Evolutionary conservation across 805 yeast genomes (phyloP).

Genomic region (Lipomyces mesembrius): DNA sequence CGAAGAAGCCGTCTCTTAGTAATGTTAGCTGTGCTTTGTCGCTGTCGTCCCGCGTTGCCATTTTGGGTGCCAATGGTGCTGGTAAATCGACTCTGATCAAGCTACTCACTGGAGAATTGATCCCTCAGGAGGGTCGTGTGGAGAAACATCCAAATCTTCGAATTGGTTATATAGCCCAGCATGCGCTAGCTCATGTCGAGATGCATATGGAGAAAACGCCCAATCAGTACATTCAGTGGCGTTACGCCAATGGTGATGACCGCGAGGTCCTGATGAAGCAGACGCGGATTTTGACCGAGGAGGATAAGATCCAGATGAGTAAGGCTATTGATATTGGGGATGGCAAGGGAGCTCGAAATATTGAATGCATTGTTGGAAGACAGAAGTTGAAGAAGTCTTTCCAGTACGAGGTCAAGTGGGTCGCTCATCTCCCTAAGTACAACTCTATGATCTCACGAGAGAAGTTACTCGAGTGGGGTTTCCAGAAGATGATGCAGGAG

Average conservation of each 20-base stretch:
- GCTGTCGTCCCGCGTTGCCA: constrained; percentile 94
- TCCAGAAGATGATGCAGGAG: constrained; percentile 87
- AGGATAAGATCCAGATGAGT: constrained; percentile 75
- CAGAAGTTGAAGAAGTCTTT: constrained; percentile 93
- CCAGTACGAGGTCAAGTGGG: constrained; percentile 98
- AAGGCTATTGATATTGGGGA: constrained; percentile 80
- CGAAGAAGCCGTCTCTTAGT: constrained; percentile 75
- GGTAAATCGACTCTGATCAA: constrained; percentile 97
- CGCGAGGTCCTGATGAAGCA: constrained; percentile 94
- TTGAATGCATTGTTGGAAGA: constrained; percentile 96
- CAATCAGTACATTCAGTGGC: constrained; percentile 97
- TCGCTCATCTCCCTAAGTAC: constrained; percentile 76
- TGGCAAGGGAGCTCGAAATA: constrained; percentile 83
- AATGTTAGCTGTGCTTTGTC: constrained; percentile 89
- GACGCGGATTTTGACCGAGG: constrained; percentile 81
- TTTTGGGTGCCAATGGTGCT: constrained; percentile 98
- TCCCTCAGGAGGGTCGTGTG: constrained; percentile 84
- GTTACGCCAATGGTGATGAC: constrained; percentile 97
- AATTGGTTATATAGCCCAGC: constrained; percentile 98
- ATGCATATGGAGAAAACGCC: constrained; percentile 97
- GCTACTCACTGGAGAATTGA: constrained; percentile 86
- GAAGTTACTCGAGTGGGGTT: constrained; percentile 76
- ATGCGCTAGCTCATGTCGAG: constrained; percentile 96
- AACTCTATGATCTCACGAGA: constrained; percentile 94
- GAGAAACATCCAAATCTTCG: constrained; percentile 98